Evolutionary conservation across 2,329 filamentous ascomycete genomes (phyloP), one percentile per base, ranked within the genome.

Genomic region (Nemania bipapillata): DNA sequence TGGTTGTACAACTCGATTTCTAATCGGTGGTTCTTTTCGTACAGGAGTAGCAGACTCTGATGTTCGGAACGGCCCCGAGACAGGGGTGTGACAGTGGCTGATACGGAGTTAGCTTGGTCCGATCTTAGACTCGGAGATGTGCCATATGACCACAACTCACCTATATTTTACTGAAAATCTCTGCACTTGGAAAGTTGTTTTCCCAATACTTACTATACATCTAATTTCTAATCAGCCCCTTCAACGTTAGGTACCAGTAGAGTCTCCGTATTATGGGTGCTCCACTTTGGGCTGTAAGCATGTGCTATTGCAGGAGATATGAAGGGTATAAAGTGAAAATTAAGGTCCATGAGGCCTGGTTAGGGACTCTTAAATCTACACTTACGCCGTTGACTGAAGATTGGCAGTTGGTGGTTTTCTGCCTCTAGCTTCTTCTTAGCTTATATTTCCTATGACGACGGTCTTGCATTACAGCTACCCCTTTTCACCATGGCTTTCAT

Each of bases 401-500:
- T 30, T 30, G 17, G 42, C 15, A 17, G 20, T 45, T 45, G 7
- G 5, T 45, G 12, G 15, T 45, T 55, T 24, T 24, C 15, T 26
- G 4, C 24, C 35, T 54, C 12, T 47, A 17, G 15, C 24, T 9
- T 35, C n/a, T 4, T 32, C 15, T 15, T 35, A 2, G 22, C 45
- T 40, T 7, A 17, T 7, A 4, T 45, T 42, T 22, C 2, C n/a
- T 17, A 40, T n/a, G 15, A 5, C 24, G 8, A 15, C 11, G 28
- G 49, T 62, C 8, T 42, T 53, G 12, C 45, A n/a, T 12, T 2
- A 5, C 32, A 4, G 30, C 40, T 4, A 22, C 30, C 35, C 12
- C 47, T 22, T 61, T 53, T 42, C n/a, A 42, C 24, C n/a, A 66
- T 66, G 63, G 63, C 63, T 7, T 66, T 66, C 50, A 66, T 66